phyloP scores from a whole-genome alignment of 2,329 filamentous ascomycete species.

The Aspergillus versicolor region DNA sequence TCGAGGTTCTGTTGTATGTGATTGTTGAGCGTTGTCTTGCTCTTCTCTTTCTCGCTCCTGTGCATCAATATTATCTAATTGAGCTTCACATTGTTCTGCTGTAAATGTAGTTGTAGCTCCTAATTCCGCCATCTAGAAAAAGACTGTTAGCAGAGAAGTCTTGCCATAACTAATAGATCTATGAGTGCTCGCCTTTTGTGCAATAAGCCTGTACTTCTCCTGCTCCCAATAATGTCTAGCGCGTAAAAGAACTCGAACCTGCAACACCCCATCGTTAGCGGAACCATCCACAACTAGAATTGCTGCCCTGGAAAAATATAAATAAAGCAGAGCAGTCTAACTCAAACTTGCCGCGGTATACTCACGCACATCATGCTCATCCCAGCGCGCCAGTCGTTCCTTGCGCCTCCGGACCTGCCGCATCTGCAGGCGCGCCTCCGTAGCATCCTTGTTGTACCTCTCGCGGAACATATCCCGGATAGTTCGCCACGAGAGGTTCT shows the following conservation, averaged over 20 bases:
- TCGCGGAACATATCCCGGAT: slow-evolving; percentile 38
- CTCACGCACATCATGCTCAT: slow-evolving; percentile 47
- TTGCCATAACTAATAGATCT: not conserved
- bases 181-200: slow-evolving; percentile 34
- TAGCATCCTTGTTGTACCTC: slow-evolving; percentile 38
- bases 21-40: slow-evolving; percentile 20
- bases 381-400: slow-evolving; percentile 37
- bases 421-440: slow-evolving; percentile 44
- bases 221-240: slow-evolving; percentile 39
- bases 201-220: slow-evolving; percentile 40
- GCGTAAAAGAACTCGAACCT: slow-evolving; percentile 38
- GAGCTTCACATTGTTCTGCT: slow-evolving; percentile 36
- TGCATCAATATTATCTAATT: slow-evolving; percentile 29
- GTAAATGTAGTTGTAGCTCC: slow-evolving; percentile 34
- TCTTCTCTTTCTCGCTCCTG: slow-evolving; percentile 15
- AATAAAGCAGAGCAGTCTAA: not conserved
- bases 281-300: not conserved
- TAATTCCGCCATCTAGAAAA: slow-evolving; percentile 34
- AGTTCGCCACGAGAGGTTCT: slow-evolving; percentile 39
- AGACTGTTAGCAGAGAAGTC: not conserved
- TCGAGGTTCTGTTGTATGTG: slow-evolving; percentile 19
- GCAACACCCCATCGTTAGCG: slow-evolving; percentile 14
- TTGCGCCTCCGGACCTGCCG: slow-evolving; percentile 39
- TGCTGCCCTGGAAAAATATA: not conserved
- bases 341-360: slow-evolving; percentile 18